Evolutionary conservation across 2,329 filamentous ascomycete genomes (phyloP), one percentile per base, ranked within the genome.

Genomic region (Lachnellula arida): DNA sequence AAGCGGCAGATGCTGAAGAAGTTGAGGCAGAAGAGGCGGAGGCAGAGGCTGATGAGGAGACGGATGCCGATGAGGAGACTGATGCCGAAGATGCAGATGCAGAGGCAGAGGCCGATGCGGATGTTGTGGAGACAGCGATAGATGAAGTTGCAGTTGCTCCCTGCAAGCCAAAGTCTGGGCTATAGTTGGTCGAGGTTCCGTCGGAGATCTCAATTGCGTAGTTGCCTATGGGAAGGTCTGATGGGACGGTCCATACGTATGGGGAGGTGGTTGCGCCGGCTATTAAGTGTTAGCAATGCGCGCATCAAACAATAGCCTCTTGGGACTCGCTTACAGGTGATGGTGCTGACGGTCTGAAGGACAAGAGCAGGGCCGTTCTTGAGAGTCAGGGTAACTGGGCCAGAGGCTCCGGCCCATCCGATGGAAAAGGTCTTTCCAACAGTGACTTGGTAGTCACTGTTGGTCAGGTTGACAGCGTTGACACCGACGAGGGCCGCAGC

Each of bases 151-250:
- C 17, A 40, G 39, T n/a, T 40, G 39, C 14, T n/a, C 14, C 14
- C 39, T 4, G 2, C 15, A 40, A n/a, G 19, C n/a, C 42, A 44
- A n/a, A 23, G 2, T 44, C 42, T 22, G 22, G 12, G 47, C 60
- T 63, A 59, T 66, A 69, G 61, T 70, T 69, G 37, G 50, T 49
- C 3, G 15, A 28, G 15, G 53, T 56, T 3, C 47, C 46, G 48
- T 69, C 68, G 15, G 43, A 14, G 25, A 69, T 68, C 54, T 65
- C 55, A 35, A 70, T 49, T 8, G 67, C 67, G 39, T 70, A 69
- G 37, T 40, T 49, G 12, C 43, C 53, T 3, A 60, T 40, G 7
- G 47, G 23, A 11, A 65, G 53, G 8, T 39, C 50, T 14, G 64
- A 12, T 22, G 65, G 53, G 34, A 62, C 60, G 23, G 56, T 60